These are phyloP conservation scores for Backusella macrospora DNA, from an alignment of 192 early-diverging fungal genomes.

Conservation along the genomic window DNA sequence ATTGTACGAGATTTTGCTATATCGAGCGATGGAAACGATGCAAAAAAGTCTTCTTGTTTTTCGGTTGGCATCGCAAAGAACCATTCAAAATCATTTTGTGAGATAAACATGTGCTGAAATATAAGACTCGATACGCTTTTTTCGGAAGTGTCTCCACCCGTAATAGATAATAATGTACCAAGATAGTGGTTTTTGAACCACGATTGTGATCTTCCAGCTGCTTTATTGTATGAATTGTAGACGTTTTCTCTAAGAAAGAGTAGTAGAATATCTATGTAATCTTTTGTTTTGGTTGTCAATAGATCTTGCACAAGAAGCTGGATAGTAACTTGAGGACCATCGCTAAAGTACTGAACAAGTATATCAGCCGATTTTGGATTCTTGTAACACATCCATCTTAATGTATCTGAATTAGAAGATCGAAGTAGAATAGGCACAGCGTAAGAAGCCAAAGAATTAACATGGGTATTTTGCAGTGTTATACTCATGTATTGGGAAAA, in stretches of 20 bases:
- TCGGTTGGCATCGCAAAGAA: slow-evolving; percentile 19
- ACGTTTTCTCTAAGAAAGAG: slow-evolving; percentile 5
- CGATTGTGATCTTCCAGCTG: background rate
- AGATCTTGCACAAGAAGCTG: slow-evolving; percentile 17
- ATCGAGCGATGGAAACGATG: background rate
- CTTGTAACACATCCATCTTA: background rate
- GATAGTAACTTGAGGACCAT: slow-evolving; percentile 22
- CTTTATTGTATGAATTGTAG: background rate
- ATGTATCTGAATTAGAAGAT: background rate
- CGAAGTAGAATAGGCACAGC: slow-evolving; percentile 26
- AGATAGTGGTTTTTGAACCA: slow-evolving; percentile 37
- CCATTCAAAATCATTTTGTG: slow-evolving; percentile 16
- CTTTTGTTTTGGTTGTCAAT: slow-evolving; percentile 18
- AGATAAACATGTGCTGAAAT: background rate
- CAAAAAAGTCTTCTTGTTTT: background rate
- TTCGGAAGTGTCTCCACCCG: background rate
- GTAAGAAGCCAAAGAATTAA: background rate
- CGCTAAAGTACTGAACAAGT: slow-evolving; percentile 26
- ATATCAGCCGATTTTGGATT: background rate
- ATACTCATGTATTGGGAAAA: background rate
- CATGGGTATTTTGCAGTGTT: slow-evolving; percentile 5
- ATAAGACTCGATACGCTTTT: background rate
- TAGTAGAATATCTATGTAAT: slow-evolving; percentile 18
- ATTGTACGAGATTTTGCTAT: background rate
- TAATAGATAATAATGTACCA: slow-evolving; percentile 2